Percentiles rank a stretch among this genome's conserved stretches.
phyloP scores from a whole-genome alignment of 495 filamentous ascomycete species.

The Penicillium antarcticum region DNA sequence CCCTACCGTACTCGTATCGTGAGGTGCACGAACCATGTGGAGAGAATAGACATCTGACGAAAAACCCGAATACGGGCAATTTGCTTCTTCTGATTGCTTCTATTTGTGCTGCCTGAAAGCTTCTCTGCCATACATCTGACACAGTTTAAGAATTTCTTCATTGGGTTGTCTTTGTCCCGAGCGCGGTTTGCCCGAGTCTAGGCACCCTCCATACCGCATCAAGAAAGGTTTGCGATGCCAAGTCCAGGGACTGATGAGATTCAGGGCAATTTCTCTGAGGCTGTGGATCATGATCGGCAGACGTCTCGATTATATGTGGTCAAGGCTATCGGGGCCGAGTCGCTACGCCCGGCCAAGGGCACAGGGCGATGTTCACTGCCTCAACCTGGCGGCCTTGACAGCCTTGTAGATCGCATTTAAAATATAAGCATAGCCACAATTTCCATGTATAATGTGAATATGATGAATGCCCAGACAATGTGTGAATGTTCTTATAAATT shows the following conservation, averaged over 20 bases:
- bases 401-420: too few species aligned
- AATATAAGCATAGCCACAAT: neutral
- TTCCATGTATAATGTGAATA: neutral
- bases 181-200: neutral
- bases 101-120: neutral
- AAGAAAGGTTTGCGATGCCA: neutral
- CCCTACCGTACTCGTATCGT: slow-evolving; percentile 8
- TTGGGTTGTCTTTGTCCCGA: too few species aligned
- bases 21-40: slow-evolving; percentile 12
- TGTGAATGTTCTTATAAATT: neutral
- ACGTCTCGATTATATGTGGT: neutral
- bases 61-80: too few species aligned
- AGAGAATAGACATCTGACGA: neutral
- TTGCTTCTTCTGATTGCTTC: too few species aligned
- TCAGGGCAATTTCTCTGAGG: neutral
- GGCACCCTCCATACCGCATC: neutral
- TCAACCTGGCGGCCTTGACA: too few species aligned
- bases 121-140: neutral
- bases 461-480: neutral
- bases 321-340: neutral
- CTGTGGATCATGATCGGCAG: neutral
- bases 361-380: neutral
- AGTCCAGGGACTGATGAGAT: too few species aligned
- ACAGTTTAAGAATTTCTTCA: too few species aligned
- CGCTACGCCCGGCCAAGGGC: neutral